Evolutionary conservation across 345 rosid genomes (phyloP).

Genomic region (Syzygium aromaticum): DNA sequence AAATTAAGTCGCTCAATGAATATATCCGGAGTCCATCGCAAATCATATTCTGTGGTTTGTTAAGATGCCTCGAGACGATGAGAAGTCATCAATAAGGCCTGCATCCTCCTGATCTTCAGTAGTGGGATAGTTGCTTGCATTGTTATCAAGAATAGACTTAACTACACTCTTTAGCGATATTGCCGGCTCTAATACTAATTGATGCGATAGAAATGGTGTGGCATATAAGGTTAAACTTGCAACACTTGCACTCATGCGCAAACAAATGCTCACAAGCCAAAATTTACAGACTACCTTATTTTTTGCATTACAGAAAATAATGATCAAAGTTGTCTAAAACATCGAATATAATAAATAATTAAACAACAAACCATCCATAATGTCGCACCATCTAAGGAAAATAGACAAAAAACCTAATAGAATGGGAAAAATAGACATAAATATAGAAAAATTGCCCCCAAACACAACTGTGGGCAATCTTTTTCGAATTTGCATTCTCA

Average conservation of each 20-base stretch:
- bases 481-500: too few species aligned
- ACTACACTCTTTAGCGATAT: not conserved
- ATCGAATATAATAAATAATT: not conserved
- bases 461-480: too few species aligned
- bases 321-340: not conserved
- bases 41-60: not conserved
- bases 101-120: not conserved
- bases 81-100: not conserved
- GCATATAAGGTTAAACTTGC: accelerated
- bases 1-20: not conserved
- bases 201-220: not conserved
- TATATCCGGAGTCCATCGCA: not conserved
- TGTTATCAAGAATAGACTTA: not conserved
- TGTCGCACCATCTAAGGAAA: too few species aligned
- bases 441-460: too few species aligned
- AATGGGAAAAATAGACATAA: not conserved
- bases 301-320: not conserved
- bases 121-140: too few species aligned
- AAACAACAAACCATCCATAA: not conserved
- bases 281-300: not conserved
- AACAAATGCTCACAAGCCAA: not conserved
- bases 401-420: not conserved
- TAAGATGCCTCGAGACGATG: not conserved
- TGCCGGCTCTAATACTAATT: accelerated
- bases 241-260: not conserved